Evolutionary conservation across 148 eudicot genomes (phyloP).

Genomic region (Rhododendron simsii): DNA sequence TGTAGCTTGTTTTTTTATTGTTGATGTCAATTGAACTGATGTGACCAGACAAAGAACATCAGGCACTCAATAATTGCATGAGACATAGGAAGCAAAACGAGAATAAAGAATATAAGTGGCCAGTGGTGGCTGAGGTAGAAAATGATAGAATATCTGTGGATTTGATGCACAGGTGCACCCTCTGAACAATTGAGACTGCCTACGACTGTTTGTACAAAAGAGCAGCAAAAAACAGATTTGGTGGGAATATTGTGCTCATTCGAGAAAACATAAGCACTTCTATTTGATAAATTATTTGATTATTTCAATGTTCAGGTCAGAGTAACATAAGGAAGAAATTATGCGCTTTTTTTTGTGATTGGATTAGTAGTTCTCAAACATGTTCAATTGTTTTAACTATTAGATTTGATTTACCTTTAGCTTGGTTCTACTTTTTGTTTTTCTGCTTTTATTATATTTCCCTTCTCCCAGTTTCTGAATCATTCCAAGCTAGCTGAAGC

Average conservation of each 20-base stretch:
- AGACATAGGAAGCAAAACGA: constrained; percentile 1
- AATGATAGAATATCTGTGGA: constrained; percentile 21
- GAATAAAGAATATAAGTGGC: constrained; percentile 6
- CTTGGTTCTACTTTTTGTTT: background rate
- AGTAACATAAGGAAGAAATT: background rate
- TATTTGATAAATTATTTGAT: background rate
- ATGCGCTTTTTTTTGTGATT: background rate
- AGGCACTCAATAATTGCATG: constrained; percentile 21
- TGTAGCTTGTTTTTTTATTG: background rate
- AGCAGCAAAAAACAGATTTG: background rate
- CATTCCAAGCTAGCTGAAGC: constrained; percentile 5
- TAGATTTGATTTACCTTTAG: background rate
- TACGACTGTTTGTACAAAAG: background rate
- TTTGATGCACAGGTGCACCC: background rate
- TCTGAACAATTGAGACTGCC: background rate
- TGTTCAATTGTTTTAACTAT: background rate
- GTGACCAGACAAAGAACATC: constrained; percentile 20
- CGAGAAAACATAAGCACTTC: background rate
- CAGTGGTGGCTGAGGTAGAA: constrained; percentile 9
- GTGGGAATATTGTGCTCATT: background rate
- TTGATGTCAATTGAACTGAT: constrained; percentile 12
- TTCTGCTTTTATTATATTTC: background rate
- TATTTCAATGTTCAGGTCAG: background rate
- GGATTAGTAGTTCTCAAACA: background rate
- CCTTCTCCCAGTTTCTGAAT: background rate